phyloP scores from a whole-genome alignment of 176 grass and related monocot genomes.

The Musa beccarii region DNA sequence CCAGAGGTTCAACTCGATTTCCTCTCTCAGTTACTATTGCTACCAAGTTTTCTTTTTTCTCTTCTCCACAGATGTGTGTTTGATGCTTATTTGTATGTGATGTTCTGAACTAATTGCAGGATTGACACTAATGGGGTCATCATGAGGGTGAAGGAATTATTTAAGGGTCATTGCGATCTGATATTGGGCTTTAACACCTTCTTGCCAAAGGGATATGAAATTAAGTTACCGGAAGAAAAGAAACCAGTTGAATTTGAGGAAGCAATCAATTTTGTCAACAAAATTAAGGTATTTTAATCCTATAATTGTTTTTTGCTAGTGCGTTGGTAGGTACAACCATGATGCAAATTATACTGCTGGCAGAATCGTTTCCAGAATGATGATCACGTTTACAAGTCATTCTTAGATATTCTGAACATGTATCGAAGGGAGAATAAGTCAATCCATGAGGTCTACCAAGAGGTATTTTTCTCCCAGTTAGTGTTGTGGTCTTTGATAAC shows the following conservation, averaged over 20 bases:
- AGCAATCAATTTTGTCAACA: conserved; percentile 33
- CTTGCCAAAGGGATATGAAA: conserved; percentile 34
- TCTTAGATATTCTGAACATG: conserved; percentile 33
- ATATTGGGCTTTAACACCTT: conserved; percentile 45
- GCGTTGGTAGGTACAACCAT: background rate
- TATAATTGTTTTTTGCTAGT: background rate
- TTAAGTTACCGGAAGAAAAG: conserved; percentile 25
- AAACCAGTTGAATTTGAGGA: conserved; percentile 26
- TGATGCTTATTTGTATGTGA: background rate
- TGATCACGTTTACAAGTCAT: conserved; percentile 23
- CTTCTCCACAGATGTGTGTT: background rate
- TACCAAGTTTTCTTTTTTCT: background rate
- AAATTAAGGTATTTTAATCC: conserved; percentile 25
- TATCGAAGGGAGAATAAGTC: conserved; percentile 28
- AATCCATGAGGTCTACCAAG: conserved; percentile 32
- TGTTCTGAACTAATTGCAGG: conserved; percentile 9
- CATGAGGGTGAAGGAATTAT: conserved; percentile 27
- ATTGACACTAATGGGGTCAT: conserved; percentile 32
- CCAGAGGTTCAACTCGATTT: conserved; percentile 7
- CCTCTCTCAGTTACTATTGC: background rate
- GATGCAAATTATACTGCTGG: conserved; percentile 5
- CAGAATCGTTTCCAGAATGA: conserved; percentile 34
- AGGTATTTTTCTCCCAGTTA: conserved; percentile 21
- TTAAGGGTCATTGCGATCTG: conserved; percentile 33
- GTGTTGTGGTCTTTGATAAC: background rate